A percentile compares a stretch with the other conserved stretches of the same genome.
Conservation (phyloP, 306 rosid genomes). For the Herpetospermum pedunculosum region DNA sequence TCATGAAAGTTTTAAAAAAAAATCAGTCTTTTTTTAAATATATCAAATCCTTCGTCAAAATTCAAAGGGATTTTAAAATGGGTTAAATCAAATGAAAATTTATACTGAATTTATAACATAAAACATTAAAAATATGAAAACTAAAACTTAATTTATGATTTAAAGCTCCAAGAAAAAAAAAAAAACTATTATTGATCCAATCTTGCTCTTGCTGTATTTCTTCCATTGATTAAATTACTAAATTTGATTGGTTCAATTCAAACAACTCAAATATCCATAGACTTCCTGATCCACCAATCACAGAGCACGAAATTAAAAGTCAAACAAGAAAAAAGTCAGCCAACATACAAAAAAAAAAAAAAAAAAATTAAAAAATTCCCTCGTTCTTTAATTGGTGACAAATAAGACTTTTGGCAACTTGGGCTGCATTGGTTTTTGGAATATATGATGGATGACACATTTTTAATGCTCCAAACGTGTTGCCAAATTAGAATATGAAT, state of each 20-base stretch:
- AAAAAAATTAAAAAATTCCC: background rate
- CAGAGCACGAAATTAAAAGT: background rate
- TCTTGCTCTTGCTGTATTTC: background rate
- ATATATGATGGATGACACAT: background rate
- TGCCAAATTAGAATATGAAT: background rate
- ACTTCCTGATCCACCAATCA: background rate
- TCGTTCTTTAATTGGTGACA: background rate
- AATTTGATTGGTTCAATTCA: background rate
- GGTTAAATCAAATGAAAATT: background rate
- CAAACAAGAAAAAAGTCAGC: conserved; percentile 1
- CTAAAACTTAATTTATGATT: background rate
- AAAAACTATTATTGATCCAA: too few species aligned
- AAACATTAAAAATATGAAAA: background rate
- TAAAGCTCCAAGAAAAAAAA: background rate
- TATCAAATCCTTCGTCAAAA: background rate
- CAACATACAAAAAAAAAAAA: background rate
- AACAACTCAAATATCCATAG: background rate
- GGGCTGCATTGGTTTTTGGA: background rate
- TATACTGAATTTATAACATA: background rate
- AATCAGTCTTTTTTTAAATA: background rate
- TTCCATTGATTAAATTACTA: background rate
- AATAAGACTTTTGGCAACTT: background rate
- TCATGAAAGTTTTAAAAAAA: background rate
- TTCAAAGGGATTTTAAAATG: background rate
- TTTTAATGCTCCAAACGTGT: conserved; percentile 1